phyloP scores from a whole-genome alignment of 495 filamentous ascomycete genomes.

The Wilcoxina mikolae region DNA sequence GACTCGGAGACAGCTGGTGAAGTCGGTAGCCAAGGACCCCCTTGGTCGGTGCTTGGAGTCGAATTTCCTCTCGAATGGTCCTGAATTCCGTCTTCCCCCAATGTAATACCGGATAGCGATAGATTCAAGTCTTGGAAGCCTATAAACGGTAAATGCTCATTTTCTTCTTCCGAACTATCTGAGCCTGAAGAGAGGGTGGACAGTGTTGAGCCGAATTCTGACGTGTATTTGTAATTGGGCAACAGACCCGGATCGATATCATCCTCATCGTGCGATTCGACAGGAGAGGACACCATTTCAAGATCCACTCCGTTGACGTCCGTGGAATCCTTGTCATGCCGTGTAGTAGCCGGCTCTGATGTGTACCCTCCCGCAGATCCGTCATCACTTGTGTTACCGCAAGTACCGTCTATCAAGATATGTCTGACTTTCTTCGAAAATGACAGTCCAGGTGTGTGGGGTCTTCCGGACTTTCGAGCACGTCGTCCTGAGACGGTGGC shows the following conservation, averaged over 20 bases:
- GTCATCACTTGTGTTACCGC: background rate
- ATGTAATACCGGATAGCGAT: background rate
- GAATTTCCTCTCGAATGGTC: background rate
- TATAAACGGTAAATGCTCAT: no score
- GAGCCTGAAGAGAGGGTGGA: no score
- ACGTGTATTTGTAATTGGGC: no score
- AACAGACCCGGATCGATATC: no score
- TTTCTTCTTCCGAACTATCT: no score
- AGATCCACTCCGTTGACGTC: background rate
- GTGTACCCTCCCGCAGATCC: background rate
- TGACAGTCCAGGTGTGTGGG: background rate
- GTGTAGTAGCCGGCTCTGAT: background rate
- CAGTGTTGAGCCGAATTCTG: no score
- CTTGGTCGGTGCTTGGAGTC: background rate
- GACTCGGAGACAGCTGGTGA: background rate
- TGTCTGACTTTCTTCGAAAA: background rate
- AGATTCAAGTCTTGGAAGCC: background rate
- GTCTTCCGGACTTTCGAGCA: background rate
- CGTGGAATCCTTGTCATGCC: background rate
- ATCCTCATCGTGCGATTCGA: background rate
- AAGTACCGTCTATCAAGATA: background rate
- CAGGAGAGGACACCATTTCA: background rate
- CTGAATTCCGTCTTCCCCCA: background rate
- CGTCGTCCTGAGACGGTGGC: conserved; percentile 9
- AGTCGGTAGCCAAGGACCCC: background rate